Evolutionary conservation across 176 grass and related monocot species (phyloP), one percentile per base, ranked within the genome.

Genomic region (Zea luxurians): DNA sequence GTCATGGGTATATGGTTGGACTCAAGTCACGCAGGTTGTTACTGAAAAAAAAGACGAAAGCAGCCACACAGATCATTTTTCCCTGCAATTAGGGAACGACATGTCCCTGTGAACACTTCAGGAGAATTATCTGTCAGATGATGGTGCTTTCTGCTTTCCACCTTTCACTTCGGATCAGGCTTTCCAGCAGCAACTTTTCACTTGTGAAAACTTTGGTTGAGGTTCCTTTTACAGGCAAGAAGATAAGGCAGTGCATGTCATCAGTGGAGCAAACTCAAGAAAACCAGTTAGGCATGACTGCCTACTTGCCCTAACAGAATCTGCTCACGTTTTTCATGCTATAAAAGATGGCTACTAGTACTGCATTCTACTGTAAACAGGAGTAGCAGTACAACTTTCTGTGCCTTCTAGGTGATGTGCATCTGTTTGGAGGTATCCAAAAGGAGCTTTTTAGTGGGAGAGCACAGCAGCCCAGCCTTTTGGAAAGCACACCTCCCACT

Each of bases 171-270:
- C 44, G 48, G 66, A 48, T 17, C 40, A 69, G 34, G 10, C 82
- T 75, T 86, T 86, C 50, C 70, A 61, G 63, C 70, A 9, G 36
- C 74, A 60, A 50, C 74, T 87, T 78, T 81, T 83, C 69, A 68
- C 68, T 66, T 83, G 48, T 48, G 58, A 74, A 66, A 81, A 83
- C 80, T 55, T 4, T 42, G 41, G 1, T 76, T 83, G 13, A 72
- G 6, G 58, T 16, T n/a, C 74, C 41, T 78, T 87, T 78, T 60
- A 66, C 48, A 82, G 45, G 27, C 8, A 15, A 73, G n/a, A 58
- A 82, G 66, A 87, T 44, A 78, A 81, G 45, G 64, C 45, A 70
- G 70, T 11, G 47, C 17, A 20, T 20, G 43, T 64, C 27, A 52
- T 73, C 57, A 73, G 58, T 73, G 59, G 57, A 81, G 60, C 70